phyloP scores from a whole-genome alignment of 2,329 filamentous ascomycete genomes.

The Acrodontium crateriforme region DNA sequence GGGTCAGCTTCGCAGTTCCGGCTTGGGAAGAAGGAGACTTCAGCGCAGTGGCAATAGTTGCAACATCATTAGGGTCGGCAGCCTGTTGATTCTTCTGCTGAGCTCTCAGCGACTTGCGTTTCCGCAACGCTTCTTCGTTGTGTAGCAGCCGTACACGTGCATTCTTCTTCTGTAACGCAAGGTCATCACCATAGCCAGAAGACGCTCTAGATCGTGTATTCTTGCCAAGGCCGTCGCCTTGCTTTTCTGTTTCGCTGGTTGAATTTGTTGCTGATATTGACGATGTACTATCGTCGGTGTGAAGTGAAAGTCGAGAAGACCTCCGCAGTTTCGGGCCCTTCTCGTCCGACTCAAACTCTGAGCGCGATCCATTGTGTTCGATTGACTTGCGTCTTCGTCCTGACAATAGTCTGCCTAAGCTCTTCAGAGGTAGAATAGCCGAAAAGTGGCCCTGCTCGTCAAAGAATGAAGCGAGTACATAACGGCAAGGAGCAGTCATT shows the following conservation, averaged over 20 bases:
- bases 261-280: constrained; percentile 51
- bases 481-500: constrained; percentile 65
- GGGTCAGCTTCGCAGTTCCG: constrained; percentile 48
- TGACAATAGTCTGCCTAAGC: constrained; percentile 39
- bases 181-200: constrained; percentile 32
- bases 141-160: constrained; percentile 84
- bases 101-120: constrained; percentile 56
- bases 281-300: constrained; percentile 15
- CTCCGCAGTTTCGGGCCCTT: too few species aligned
- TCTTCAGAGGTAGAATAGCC: constrained; percentile 58
- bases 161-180: constrained; percentile 56
- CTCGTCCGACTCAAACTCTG: constrained; percentile 20
- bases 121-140: constrained; percentile 60
- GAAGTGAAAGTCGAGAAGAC: too few species aligned
- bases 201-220: constrained; percentile 48
- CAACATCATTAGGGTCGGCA: constrained; percentile 23
- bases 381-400: constrained; percentile 22
- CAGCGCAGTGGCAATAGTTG: constrained; percentile 53
- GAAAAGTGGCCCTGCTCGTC: constrained; percentile 68
- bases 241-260: constrained; percentile 44
- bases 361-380: constrained; percentile 9
- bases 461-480: constrained; percentile 70
- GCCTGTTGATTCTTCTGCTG: constrained; percentile 12
- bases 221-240: constrained; percentile 31
- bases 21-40: constrained; percentile 87